These are phyloP conservation scores for Yamadazyma sp. DNA, from an alignment of 805 yeast species.

Conservation along the genomic window DNA sequence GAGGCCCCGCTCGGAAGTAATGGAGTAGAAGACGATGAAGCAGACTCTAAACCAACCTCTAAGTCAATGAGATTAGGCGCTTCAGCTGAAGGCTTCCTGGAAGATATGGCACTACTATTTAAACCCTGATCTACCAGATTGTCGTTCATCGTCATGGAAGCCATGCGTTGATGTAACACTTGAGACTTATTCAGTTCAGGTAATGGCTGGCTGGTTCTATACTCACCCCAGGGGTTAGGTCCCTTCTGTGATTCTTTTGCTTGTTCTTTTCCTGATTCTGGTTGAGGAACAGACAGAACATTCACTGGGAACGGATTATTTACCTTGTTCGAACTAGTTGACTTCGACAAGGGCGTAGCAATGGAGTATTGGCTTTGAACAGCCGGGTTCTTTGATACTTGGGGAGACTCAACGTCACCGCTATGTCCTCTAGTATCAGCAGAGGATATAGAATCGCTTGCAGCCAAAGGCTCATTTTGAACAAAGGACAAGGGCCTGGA, in stretches of 20 bases:
- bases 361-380: too few relatives aligned
- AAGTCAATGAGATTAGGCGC: constrained; percentile 36
- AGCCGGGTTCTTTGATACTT: too few relatives aligned
- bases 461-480: too few relatives aligned
- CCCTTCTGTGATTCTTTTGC: constrained; percentile 2
- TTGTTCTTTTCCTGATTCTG: constrained; percentile 8
- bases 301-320: constrained; percentile 7
- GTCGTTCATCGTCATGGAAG: neutral
- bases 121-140: neutral
- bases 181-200: neutral
- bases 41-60: constrained; percentile 30
- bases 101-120: neutral
- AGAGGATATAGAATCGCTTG: too few relatives aligned
- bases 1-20: neutral
- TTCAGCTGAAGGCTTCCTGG: constrained; percentile 12
- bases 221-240: constrained; percentile 39
- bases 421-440: too few relatives aligned
- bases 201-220: constrained; percentile 11
- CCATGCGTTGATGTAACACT: constrained; percentile 1
- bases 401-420: too few relatives aligned
- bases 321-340: neutral
- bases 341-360: neutral
- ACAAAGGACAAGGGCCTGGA: too few relatives aligned
- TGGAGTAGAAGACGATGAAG: constrained; percentile 11
- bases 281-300: neutral